phyloP scores from a whole-genome alignment of 768 basidiomycete species.

The Termitomyces sp. region DNA sequence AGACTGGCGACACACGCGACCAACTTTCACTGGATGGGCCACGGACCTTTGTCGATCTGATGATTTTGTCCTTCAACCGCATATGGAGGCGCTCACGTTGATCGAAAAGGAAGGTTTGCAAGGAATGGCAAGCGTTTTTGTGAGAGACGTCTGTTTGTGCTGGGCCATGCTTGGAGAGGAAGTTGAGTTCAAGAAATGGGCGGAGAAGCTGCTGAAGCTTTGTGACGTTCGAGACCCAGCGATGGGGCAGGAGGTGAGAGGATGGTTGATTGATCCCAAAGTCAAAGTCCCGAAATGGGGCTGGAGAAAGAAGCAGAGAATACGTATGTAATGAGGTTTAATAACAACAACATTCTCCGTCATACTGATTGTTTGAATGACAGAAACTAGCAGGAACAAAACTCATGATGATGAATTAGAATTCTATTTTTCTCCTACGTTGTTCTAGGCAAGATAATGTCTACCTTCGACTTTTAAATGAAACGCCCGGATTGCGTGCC shows the following conservation, averaged over 20 bases:
- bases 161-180: slow-evolving; percentile 36
- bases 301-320: slow-evolving; percentile 33
- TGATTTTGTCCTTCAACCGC: slow-evolving; percentile 31
- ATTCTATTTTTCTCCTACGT: slow-evolving; percentile 7
- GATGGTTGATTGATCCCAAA: slow-evolving; percentile 25
- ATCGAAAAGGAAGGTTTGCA: slow-evolving; percentile 37
- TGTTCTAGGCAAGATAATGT: slow-evolving; percentile 3
- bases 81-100: slow-evolving; percentile 30
- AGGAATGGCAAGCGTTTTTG: slow-evolving; percentile 31
- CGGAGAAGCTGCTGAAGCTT: slow-evolving; percentile 21
- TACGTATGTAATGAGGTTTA: slow-evolving; percentile 20
- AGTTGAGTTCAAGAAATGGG: slow-evolving; percentile 29
- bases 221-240: slow-evolving; percentile 20
- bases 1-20: slow-evolving; percentile 12
- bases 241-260: slow-evolving; percentile 21
- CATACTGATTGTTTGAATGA: background rate
- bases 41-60: slow-evolving; percentile 34
- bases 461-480: background rate
- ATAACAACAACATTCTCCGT: background rate
- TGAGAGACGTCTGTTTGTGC: slow-evolving; percentile 37
- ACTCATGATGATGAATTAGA: background rate
- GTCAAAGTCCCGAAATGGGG: slow-evolving; percentile 31
- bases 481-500: background rate
- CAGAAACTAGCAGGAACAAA: slow-evolving; percentile 5
- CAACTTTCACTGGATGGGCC: slow-evolving; percentile 33